phyloP scores from a whole-genome alignment of 805 yeast species.

The Candida coleopterorum region DNA sequence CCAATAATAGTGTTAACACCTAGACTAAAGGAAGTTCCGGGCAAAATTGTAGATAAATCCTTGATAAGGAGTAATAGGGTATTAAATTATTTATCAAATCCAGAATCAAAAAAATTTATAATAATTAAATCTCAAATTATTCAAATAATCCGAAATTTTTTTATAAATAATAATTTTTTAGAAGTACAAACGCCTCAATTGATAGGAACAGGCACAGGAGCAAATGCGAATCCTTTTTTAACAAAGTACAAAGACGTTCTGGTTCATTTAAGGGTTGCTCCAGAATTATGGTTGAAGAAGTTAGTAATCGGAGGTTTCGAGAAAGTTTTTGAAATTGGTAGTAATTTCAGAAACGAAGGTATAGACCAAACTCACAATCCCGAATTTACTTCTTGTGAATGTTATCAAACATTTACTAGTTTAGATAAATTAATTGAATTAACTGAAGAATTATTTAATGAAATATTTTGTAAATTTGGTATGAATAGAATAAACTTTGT shows the following conservation, averaged over 20 bases:
- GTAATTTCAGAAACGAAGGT: conserved; percentile 87
- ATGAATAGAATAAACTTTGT: conserved; percentile 4
- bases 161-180: conserved; percentile 51
- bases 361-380: conserved; percentile 91
- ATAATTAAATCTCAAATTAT: conserved; percentile 53
- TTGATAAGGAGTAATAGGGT: conserved; percentile 65
- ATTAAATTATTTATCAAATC: conserved; percentile 65
- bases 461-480: conserved; percentile 30
- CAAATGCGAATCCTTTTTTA: conserved; percentile 82
- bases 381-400: conserved; percentile 88
- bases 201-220: conserved; percentile 75
- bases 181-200: conserved; percentile 91
- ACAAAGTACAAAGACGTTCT: conserved; percentile 42
- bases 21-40: conserved; percentile 54
- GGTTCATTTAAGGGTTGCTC: conserved; percentile 80
- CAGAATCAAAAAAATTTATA: conserved; percentile 42
- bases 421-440: conserved; percentile 61
- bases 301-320: conserved; percentile 82
- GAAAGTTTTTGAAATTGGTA: conserved; percentile 81
- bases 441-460: conserved; percentile 54
- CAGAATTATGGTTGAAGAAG: conserved; percentile 90
- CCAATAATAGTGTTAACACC: conserved; percentile 59
- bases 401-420: conserved; percentile 68
- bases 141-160: conserved; percentile 50
- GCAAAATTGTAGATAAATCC: conserved; percentile 49